Evolutionary conservation across 345 rosid species (phyloP).

Genomic region (Mangifera indica): DNA sequence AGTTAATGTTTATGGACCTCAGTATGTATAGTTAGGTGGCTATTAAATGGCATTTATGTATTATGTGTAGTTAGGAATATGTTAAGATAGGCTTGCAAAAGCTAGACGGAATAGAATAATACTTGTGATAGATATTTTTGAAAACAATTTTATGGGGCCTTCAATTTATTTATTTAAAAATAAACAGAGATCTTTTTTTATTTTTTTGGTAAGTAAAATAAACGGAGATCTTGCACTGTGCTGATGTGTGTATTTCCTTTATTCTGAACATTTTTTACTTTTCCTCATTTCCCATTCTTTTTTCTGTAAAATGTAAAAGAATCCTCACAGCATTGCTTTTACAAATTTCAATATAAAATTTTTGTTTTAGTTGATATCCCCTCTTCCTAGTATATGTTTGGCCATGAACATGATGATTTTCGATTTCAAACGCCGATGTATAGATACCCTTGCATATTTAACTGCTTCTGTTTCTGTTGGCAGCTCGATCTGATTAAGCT

Average conservation of each 20-base stretch:
- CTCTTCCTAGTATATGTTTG: background rate
- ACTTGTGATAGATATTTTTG: background rate
- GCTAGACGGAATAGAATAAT: background rate
- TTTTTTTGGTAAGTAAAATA: too few species aligned
- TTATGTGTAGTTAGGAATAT: background rate
- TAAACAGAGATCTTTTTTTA: too few species aligned
- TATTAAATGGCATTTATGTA: background rate
- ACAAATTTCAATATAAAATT: too few species aligned
- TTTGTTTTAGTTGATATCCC: too few species aligned
- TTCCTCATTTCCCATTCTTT: too few species aligned
- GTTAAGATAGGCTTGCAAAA: background rate
- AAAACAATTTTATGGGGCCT: background rate
- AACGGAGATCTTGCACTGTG: background rate
- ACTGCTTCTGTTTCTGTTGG: background rate
- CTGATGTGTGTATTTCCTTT: background rate
- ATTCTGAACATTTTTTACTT: too few species aligned
- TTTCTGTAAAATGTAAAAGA: too few species aligned
- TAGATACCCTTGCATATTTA: background rate
- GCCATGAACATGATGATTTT: background rate
- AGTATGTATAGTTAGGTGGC: background rate
- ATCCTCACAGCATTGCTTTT: too few species aligned
- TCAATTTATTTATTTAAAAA: too few species aligned
- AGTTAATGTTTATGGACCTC: background rate
- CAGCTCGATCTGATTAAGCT: constrained; percentile 10
- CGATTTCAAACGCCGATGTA: background rate